Evolutionary conservation across 306 rosid species (phyloP).

Genomic region (Castanea sativa): DNA sequence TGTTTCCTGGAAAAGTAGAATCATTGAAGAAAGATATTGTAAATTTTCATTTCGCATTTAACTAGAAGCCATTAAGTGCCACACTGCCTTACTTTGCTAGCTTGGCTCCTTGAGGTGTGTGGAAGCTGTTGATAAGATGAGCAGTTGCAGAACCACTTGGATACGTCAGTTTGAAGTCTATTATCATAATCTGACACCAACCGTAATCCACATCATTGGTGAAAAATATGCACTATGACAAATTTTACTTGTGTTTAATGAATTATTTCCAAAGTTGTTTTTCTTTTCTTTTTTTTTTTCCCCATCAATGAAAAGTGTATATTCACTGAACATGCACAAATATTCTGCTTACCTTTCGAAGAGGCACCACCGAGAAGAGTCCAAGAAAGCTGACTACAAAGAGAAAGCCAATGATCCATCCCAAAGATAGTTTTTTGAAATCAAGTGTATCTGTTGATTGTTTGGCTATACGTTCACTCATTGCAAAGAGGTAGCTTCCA

Average conservation of each 20-base stretch:
- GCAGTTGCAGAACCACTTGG: conserved; percentile 73
- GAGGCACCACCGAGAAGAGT: conserved; percentile 12
- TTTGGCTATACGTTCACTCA: conserved; percentile 2
- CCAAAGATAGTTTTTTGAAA: conserved; percentile 13
- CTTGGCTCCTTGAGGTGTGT: conserved; percentile 40
- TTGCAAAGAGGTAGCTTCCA: conserved; percentile 11
- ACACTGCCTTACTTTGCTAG: background rate
- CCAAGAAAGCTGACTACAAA: conserved; percentile 17
- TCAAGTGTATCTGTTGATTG: background rate
- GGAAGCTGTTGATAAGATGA: conserved; percentile 60
- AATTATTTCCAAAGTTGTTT: background rate
- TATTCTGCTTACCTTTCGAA: background rate
- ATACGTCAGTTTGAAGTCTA: conserved; percentile 54
- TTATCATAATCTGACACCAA: conserved; percentile 42
- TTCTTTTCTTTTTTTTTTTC: background rate
- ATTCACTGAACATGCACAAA: background rate
- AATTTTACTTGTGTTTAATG: background rate
- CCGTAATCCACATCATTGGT: background rate
- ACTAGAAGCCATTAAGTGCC: background rate
- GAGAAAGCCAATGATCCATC: conserved; percentile 16
- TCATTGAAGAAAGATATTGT: background rate
- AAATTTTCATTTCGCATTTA: background rate
- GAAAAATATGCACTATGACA: background rate
- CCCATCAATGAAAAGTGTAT: background rate
- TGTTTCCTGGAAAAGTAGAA: conserved; percentile 4